Evolutionary conservation across 371 early-diverging fungal genomes (phyloP), one percentile per base, ranked within the genome.

Genomic region (Mortierella sp.): DNA sequence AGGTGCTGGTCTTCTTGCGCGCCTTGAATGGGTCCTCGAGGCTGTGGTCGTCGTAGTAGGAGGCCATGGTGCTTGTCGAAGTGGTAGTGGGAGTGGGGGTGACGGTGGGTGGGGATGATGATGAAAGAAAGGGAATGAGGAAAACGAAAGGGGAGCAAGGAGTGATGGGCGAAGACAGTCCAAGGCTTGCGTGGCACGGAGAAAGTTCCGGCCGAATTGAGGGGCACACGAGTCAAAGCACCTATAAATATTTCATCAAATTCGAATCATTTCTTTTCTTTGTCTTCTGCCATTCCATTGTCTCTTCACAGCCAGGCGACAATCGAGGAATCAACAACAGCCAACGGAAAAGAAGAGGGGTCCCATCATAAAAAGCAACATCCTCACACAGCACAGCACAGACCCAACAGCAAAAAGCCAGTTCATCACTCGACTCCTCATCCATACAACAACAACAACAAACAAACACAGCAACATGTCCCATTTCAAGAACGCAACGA

Each of bases 31-130:
- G 81, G 43, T 81, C 81, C 29, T 81, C 77, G 3, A 81, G 68
- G 55, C 81, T 74, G 69, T 77, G 81, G 61, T 81, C 81, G 26
- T 81, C 74, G 40, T 50, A 81, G 71, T 81, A 81, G 16, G 81
- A 81, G 0, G 81, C 67, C 81, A 81, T 81, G 1, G 19, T 72
- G 41, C 6, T 58, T 2, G 1, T 34, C 14, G 19, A 31, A 31
- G 58, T 34, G 16, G 34, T 14, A 16, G 8, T 5, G 29, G 11
- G 29, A 11, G 53, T 53, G 13, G 31, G n/a, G n/a, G n/a, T n/a
- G n/a, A n/a, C n/a, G n/a, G 1, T 26, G 14, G 34, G 11, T 53
- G 29, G 2, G 19, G 58, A 19, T 58, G 58, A 29, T 53, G 55
- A 58, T 58, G 58, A n/a, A 2, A n/a, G n/a, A 48, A 14, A 48